Conservation (phyloP, 2,329 filamentous ascomycete genomes). For the Calonectria pseudoturangicola region DNA sequence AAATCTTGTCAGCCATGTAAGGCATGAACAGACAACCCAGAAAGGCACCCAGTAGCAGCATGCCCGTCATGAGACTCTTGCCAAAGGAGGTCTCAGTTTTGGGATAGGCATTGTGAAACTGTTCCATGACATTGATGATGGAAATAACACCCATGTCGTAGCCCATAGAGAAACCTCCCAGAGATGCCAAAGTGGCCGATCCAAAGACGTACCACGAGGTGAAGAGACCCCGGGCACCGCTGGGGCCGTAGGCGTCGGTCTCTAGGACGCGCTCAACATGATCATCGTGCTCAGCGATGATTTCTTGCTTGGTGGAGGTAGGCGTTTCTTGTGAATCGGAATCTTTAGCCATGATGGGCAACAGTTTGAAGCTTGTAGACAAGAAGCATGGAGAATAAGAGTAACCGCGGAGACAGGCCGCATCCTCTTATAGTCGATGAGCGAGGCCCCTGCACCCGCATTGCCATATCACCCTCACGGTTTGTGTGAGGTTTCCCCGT, state of each 20-base stretch:
- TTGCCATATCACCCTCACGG: neutral
- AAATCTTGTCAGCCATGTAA: slow-evolving; percentile 57
- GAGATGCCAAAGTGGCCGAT: slow-evolving; percentile 63
- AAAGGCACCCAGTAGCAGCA: slow-evolving; percentile 42
- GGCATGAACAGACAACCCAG: slow-evolving; percentile 40
- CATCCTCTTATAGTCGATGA: slow-evolving; percentile 1
- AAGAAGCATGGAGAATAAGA: neutral
- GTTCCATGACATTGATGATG: slow-evolving; percentile 65
- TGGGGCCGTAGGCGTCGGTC: slow-evolving; percentile 31
- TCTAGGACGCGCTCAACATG: slow-evolving; percentile 1
- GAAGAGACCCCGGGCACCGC: slow-evolving; percentile 24
- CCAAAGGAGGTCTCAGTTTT: slow-evolving; percentile 49
- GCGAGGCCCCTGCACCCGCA: slow-evolving; percentile 4
- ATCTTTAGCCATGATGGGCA: slow-evolving; percentile 18
- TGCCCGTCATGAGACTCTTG: slow-evolving; percentile 57
- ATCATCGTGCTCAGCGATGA: slow-evolving; percentile 7
- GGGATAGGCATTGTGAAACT: slow-evolving; percentile 63
- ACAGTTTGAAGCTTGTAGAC: neutral
- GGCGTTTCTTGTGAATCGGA: slow-evolving; percentile 4
- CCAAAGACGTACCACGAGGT: slow-evolving; percentile 60
- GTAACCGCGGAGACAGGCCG: slow-evolving; percentile 1
- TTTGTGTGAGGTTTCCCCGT: neutral
- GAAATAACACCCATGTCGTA: slow-evolving; percentile 59
- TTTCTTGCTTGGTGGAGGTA: neutral
- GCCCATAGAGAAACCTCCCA: slow-evolving; percentile 55